Base-by-base conservation (phyloP, 345 rosid species). In the Eucalyptus coolabah region DNA sequence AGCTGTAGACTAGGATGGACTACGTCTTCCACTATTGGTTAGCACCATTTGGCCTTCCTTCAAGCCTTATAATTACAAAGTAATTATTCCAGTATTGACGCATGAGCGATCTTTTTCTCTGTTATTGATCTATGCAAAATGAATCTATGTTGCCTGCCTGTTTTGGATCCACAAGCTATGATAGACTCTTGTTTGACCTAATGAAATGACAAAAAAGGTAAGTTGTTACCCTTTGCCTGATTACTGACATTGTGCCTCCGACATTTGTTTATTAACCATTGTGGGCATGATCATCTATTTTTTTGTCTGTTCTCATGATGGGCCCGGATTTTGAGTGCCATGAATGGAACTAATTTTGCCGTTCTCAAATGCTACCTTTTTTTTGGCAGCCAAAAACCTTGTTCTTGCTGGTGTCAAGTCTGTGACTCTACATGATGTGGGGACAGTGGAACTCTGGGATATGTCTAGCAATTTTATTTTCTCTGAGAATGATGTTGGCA, bases 371-470 rank as follows among this genome's bases (percentile, higher is more conserved):
- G 85, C 85, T 16, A 23, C 85, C 60, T 32, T 49, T 51, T 89
- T 89, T 89, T 44, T 89, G 92, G 92, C 96, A 98, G 99, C 99
- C 19, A 98, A 98, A 94, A 98, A 98, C 92, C 99, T 98, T 49
- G 92, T 97, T 88, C 98, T 98, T 82, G 99, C 99, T 87, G 99
- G 99, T 87, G 99, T 97, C 83, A 98, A 98, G 96, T 98, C 99
- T 67, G 98, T 98, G 89, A 96, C 99, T 23, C 91, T 98, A 94
- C 99, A 98, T 82, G 99, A 98, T 91, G 98, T 96, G 91, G 95
- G 95, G 34, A 90, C 65, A 18, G 98, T 97, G 53, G 98, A 97
- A 93, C 91, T 95, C 87, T 98, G 99, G 99, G 99, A 98, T 92
- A 91, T 98, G 92, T 95, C 98, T 9, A 92, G 99, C 92, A 96